phyloP scores from a whole-genome alignment of 2,329 filamentous ascomycete genomes.

The Cladosporium sp. region DNA sequence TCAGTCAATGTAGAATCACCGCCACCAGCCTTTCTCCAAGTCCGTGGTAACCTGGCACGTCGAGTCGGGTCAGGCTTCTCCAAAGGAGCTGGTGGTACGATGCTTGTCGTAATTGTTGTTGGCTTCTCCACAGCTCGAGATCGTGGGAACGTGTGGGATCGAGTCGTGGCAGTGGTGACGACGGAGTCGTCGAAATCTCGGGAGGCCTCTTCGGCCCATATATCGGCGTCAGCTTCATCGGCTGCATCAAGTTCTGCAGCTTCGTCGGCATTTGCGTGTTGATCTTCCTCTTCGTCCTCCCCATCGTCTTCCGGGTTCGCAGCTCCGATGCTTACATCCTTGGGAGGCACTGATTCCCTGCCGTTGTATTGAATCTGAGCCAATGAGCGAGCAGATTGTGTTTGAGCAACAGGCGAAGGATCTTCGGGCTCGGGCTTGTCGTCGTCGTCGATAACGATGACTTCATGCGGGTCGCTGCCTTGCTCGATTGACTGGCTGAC shows the following conservation, averaged over 20 bases:
- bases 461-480: background rate
- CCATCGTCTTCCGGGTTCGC: background rate
- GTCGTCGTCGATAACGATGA: conserved; percentile 12
- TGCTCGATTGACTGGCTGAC: conserved; percentile 6
- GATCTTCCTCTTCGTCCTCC: background rate
- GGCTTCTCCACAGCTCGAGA: conserved; percentile 36
- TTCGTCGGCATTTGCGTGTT: background rate
- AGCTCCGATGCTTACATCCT: conserved; percentile 2
- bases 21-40: conserved; percentile 44
- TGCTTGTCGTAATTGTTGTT: conserved; percentile 23
- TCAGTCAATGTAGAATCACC: conserved; percentile 42
- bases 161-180: background rate
- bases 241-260: conserved; percentile 3
- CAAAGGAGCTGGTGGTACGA: background rate
- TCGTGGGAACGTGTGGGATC: conserved; percentile 19
- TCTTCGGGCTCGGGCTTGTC: background rate
- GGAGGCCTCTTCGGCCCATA: conserved; percentile 52
- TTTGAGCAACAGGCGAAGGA: background rate
- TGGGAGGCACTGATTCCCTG: background rate
- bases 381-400: background rate
- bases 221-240: conserved; percentile 34
- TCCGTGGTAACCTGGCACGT: conserved; percentile 43
- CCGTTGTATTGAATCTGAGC: background rate
- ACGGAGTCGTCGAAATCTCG: conserved; percentile 31
- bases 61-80: conserved; percentile 37